Conservation (phyloP, 2,329 filamentous ascomycete genomes). For the Neofusicoccum kwambonambiense region DNA sequence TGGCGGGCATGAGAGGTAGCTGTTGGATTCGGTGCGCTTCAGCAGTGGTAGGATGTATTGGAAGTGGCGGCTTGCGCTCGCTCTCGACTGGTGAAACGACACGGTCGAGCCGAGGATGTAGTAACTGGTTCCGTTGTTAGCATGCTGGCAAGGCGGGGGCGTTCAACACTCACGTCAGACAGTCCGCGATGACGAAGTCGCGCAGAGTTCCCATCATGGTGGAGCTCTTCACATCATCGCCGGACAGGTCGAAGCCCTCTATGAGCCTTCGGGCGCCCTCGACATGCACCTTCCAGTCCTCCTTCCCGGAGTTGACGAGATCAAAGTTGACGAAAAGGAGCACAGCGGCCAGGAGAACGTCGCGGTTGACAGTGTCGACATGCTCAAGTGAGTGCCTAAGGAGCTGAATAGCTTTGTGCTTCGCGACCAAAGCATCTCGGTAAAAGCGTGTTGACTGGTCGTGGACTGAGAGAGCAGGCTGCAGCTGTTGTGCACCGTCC, state of each 20-base stretch:
- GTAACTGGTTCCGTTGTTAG: background rate
- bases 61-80: background rate
- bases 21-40: conserved; percentile 41
- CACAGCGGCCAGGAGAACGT: conserved; percentile 47
- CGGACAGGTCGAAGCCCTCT: conserved; percentile 31
- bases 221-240: conserved; percentile 9
- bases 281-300: conserved; percentile 53
- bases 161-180: background rate
- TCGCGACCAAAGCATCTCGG: conserved; percentile 43
- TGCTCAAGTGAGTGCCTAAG: conserved; percentile 34
- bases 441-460: conserved; percentile 21
- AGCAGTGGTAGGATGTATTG: conserved; percentile 27
- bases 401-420: conserved; percentile 48
- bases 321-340: conserved; percentile 52
- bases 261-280: conserved; percentile 52
- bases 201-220: background rate
- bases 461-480: background rate
- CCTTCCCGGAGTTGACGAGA: conserved; percentile 51
- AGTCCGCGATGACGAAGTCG: conserved; percentile 1
- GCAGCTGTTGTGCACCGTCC: background rate
- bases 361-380: conserved; percentile 34
- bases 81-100: conserved; percentile 23
- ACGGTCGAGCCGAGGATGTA: conserved; percentile 9
- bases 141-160: too few species aligned
- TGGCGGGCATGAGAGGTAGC: conserved; percentile 39